Evolutionary conservation across 495 filamentous ascomycete genomes (phyloP).

Genomic region (Thermothielavioides terrestris): DNA sequence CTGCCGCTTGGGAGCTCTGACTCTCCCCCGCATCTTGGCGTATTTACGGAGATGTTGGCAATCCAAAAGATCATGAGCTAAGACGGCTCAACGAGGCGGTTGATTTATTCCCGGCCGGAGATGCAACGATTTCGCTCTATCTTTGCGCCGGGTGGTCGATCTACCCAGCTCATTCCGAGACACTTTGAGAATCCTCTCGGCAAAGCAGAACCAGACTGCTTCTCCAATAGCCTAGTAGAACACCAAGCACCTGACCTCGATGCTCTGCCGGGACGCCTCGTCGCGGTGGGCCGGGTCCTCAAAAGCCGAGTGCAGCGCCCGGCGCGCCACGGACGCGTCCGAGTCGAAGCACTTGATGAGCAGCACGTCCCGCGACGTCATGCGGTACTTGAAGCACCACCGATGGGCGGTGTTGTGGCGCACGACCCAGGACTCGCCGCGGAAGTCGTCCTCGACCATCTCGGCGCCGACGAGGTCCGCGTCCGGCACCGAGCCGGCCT

Average conservation of each 20-base stretch:
- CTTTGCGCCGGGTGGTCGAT: too few species aligned
- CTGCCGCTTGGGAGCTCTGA: too few species aligned
- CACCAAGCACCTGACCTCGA: constrained; percentile 52
- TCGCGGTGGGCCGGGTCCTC: constrained; percentile 41
- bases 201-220: too few species aligned
- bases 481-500: constrained; percentile 49
- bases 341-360: constrained; percentile 64
- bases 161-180: too few species aligned
- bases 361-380: constrained; percentile 48
- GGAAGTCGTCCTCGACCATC: constrained; percentile 58
- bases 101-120: too few species aligned
- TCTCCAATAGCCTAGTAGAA: constrained; percentile 20
- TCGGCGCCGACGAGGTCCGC: constrained; percentile 58
- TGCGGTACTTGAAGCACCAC: constrained; percentile 68
- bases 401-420: constrained; percentile 45
- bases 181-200: too few species aligned
- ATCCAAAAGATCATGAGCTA: too few species aligned
- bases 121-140: too few species aligned
- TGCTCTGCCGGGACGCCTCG: constrained; percentile 45
- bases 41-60: too few species aligned
- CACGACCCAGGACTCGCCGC: constrained; percentile 65
- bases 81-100: too few species aligned
- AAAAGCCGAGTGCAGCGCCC: constrained; percentile 56
- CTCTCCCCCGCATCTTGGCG: constrained; percentile 1
- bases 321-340: constrained; percentile 49